phyloP scores from a whole-genome alignment of 2,329 filamentous ascomycete genomes.

The Trichoderma oligosporum region DNA sequence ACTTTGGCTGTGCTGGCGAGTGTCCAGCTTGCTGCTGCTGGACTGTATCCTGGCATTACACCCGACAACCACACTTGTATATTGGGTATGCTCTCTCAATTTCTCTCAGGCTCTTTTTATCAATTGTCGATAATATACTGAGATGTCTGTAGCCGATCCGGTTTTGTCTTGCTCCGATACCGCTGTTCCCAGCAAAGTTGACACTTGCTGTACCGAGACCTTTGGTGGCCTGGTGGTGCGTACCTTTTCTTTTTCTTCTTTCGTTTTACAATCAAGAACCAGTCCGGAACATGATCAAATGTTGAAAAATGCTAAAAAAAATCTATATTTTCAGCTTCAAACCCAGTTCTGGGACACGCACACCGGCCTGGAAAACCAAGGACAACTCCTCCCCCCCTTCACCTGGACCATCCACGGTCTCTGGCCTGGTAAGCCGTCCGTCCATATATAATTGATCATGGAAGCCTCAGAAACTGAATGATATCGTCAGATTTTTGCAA shows the following conservation, averaged over 20 bases:
- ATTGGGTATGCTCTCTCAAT: conserved; percentile 35
- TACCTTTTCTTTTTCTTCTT: conserved; percentile 4
- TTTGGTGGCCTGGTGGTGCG: conserved; percentile 56
- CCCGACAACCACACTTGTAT: conserved; percentile 55
- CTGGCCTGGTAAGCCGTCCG: conserved; percentile 42
- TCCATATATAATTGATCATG: too few relatives aligned
- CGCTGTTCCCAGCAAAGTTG: conserved; percentile 44
- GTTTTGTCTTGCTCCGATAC: conserved; percentile 47
- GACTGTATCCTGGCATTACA: conserved; percentile 43
- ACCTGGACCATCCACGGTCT: conserved; percentile 59
- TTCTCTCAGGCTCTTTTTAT: not conserved
- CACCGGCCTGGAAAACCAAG: conserved; percentile 55
- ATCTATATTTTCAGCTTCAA: conserved; percentile 36
- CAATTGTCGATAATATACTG: not conserved
- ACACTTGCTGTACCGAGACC: conserved; percentile 63
- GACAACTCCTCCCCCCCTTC: conserved; percentile 55
- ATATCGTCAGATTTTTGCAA: conserved; percentile 41
- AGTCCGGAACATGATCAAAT: not conserved
- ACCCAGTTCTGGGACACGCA: conserved; percentile 65
- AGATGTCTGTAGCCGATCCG: conserved; percentile 19
- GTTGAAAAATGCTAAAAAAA: not conserved
- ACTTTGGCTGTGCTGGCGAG: conserved; percentile 26
- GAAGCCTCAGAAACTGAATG: not conserved
- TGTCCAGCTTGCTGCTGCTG: conserved; percentile 33
- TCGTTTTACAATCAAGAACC: too few relatives aligned